phyloP scores from a whole-genome alignment of 177 flowering plant genomes.

The Vitis hybrid region DNA sequence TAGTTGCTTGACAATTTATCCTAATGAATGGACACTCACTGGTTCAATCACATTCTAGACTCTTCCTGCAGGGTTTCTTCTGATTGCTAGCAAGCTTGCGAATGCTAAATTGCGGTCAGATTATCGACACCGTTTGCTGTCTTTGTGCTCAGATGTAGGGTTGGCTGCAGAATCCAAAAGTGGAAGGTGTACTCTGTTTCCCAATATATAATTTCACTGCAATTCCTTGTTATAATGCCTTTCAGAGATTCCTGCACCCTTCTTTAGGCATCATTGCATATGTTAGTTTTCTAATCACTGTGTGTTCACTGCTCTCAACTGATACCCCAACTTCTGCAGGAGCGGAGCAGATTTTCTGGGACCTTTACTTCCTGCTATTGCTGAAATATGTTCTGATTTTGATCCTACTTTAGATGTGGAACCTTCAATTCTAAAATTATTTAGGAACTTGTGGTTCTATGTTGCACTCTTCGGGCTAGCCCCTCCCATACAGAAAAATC shows the following conservation, averaged over 20 bases:
- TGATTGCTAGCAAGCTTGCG: constrained; percentile 72
- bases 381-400: constrained; percentile 97
- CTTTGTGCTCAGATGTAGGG: constrained; percentile 98
- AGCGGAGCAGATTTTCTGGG: constrained; percentile 99
- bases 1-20: constrained; percentile 11
- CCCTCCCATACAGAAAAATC: constrained; percentile 79
- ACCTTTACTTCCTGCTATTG: constrained; percentile 98
- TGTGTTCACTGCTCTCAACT: constrained; percentile 6
- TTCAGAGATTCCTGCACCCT: constrained; percentile 1
- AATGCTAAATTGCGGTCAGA: constrained; percentile 76
- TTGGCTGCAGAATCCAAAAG: constrained; percentile 94
- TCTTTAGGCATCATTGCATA: background rate
- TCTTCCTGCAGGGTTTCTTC: constrained; percentile 95
- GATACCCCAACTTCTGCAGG: constrained; percentile 48
- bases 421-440: constrained; percentile 89
- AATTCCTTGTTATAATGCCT: background rate
- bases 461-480: constrained; percentile 95
- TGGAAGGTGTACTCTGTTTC: constrained; percentile 64
- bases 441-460: constrained; percentile 98
- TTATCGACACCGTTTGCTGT: constrained; percentile 85
- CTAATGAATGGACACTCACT: constrained; percentile 48
- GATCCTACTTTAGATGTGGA: constrained; percentile 80
- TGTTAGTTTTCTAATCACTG: background rate
- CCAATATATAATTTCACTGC: background rate
- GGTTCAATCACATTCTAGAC: constrained; percentile 74